Conservation (phyloP, 2,329 filamentous ascomycete species). For the Fusarium illudens region DNA sequence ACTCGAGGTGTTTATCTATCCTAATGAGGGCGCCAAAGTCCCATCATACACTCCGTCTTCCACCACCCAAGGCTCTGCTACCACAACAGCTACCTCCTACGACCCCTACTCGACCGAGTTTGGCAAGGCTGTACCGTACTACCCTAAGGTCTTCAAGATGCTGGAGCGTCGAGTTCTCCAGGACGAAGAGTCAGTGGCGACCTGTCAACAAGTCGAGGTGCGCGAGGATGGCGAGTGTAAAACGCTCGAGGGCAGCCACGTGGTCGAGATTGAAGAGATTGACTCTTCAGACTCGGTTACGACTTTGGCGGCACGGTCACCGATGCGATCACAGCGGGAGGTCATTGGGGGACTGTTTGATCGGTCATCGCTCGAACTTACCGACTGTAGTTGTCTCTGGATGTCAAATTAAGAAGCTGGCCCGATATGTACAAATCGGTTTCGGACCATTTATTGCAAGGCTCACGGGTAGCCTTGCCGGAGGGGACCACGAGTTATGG, state of each 20-base stretch:
- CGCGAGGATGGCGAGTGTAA: slow-evolving; percentile 49
- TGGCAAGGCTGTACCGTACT: slow-evolving; percentile 42
- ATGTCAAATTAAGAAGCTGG: slow-evolving; percentile 51
- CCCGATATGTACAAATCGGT: slow-evolving; percentile 5
- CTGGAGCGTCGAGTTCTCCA: slow-evolving; percentile 59
- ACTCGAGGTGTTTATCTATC: slow-evolving; percentile 66
- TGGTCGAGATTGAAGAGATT: slow-evolving; percentile 54
- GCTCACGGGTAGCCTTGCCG: not conserved
- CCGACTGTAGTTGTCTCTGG: slow-evolving; percentile 64
- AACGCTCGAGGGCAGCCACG: slow-evolving; percentile 51
- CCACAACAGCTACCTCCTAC: slow-evolving; percentile 22
- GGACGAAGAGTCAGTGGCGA: slow-evolving; percentile 47
- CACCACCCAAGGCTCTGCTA: not conserved
- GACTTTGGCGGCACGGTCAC: not conserved
- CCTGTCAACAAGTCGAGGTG: slow-evolving; percentile 60
- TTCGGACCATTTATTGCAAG: not conserved
- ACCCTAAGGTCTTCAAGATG: slow-evolving; percentile 64
- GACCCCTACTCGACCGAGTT: not conserved
- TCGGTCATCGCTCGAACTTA: slow-evolving; percentile 50
- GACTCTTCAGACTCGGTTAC: slow-evolving; percentile 44
- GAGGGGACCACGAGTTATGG: not conserved
- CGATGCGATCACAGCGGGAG: slow-evolving; percentile 10
- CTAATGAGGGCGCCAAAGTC: slow-evolving; percentile 59
- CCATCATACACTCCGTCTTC: slow-evolving; percentile 13
- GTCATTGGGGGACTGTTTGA: slow-evolving; percentile 24